phyloP scores from a whole-genome alignment of 1,284 basidiomycete genomes.

The Ganoderma lucidum region DNA sequence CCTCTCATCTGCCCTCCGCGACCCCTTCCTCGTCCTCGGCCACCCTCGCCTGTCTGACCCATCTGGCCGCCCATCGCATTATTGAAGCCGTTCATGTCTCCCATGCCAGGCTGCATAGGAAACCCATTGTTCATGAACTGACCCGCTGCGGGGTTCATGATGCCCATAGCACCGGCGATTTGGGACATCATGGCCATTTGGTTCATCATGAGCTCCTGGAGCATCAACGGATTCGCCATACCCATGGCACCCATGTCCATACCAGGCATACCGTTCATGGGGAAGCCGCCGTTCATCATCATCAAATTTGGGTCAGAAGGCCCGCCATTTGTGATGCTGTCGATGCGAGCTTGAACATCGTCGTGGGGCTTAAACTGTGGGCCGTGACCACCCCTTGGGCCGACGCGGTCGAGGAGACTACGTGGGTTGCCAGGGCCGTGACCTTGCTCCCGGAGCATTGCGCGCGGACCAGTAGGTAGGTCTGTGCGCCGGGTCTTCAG shows the following conservation, averaged over 20 bases:
- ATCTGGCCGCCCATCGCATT: constrained; percentile 4
- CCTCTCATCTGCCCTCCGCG: constrained; percentile 37
- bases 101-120: constrained; percentile 36
- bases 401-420: constrained; percentile 79
- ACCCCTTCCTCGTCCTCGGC: constrained; percentile 5
- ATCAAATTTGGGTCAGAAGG: constrained; percentile 63
- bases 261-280: constrained; percentile 55
- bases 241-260: constrained; percentile 71
- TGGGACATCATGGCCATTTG: constrained; percentile 89
- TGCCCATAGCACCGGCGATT: constrained; percentile 78
- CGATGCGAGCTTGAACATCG: constrained; percentile 80
- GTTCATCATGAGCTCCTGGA: constrained; percentile 88
- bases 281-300: constrained; percentile 58
- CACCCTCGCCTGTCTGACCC: constrained; percentile 5
- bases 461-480: constrained; percentile 80
- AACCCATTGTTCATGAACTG: constrained; percentile 50
- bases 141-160: constrained; percentile 63
- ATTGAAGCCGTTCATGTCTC: constrained; percentile 9
- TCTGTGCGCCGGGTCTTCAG: constrained; percentile 72
- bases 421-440: constrained; percentile 48
- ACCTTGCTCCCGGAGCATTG: constrained; percentile 65
- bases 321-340: constrained; percentile 68
- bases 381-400: constrained; percentile 49
- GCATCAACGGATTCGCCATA: constrained; percentile 71
- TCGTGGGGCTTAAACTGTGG: constrained; percentile 49